Percentiles rank a stretch among this genome's conserved stretches.
Conservation (phyloP, 2,329 filamentous ascomycete species). For the Lecanicillium sp. region DNA sequence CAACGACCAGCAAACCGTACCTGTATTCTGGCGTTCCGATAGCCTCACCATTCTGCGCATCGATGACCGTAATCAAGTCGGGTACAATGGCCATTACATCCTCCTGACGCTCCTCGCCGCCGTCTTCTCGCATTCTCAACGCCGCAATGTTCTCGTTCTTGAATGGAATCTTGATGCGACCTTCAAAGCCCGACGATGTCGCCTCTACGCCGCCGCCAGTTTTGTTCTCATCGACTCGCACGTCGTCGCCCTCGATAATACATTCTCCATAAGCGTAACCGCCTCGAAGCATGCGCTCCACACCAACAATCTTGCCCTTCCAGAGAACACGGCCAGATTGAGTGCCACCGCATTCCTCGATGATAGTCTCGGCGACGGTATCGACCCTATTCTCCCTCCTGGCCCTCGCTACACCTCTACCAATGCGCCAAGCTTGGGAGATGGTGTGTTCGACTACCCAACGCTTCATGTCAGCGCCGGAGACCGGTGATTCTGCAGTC, state of each 20-base stretch:
- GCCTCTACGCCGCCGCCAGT: conserved; percentile 1
- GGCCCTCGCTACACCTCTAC: conserved; percentile 48
- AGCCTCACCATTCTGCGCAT: conserved; percentile 47
- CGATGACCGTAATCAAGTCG: conserved; percentile 48
- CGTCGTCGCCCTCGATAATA: conserved; percentile 42
- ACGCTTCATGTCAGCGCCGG: conserved; percentile 38
- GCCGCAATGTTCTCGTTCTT: conserved; percentile 70
- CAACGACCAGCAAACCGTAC: conserved; percentile 43
- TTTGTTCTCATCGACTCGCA: conserved; percentile 20
- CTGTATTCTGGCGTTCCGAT: conserved; percentile 50
- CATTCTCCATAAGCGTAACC: conserved; percentile 55
- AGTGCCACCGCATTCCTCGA: conserved; percentile 48
- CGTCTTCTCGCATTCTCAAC: conserved; percentile 23
- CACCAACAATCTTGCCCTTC: conserved; percentile 55
- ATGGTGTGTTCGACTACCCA: conserved; percentile 46
- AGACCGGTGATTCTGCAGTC: conserved; percentile 39
- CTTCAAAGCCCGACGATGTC: conserved; percentile 23
- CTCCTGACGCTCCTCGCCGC: conserved; percentile 28
- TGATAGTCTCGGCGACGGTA: conserved; percentile 48
- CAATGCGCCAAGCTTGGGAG: conserved; percentile 51
- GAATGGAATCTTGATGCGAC: conserved; percentile 57
- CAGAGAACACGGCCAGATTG: conserved; percentile 49
- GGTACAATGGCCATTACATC: conserved; percentile 46
- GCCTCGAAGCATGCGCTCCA: conserved; percentile 47
- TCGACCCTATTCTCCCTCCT: conserved; percentile 41